Percentiles rank a stretch among this genome's conserved stretches.
Evolutionary conservation across 768 basidiomycete genomes (phyloP).

Genomic region (Asterophora parasitica): DNA sequence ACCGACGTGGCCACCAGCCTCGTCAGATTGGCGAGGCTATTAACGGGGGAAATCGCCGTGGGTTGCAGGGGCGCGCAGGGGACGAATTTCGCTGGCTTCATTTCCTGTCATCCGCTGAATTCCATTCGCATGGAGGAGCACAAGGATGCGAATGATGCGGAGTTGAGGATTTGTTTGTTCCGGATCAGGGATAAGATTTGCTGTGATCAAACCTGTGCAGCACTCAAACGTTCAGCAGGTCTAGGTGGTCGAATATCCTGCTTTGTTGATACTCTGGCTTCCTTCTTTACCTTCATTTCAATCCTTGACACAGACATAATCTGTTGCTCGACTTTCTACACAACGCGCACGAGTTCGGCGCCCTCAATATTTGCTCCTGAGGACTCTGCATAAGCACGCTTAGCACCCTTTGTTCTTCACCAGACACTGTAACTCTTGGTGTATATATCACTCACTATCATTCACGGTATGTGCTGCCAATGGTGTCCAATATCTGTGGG

Average conservation of each 20-base stretch:
- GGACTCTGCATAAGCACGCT: neutral
- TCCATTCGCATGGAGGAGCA: no score
- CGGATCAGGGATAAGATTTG: conserved; percentile 15
- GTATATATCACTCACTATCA: conserved; percentile 3
- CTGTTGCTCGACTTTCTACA: neutral
- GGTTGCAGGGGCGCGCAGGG: neutral
- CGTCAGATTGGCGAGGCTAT: no score
- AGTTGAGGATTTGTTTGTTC: conserved; percentile 13
- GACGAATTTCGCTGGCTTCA: neutral
- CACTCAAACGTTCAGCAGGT: conserved; percentile 1
- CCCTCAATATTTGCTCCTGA: neutral
- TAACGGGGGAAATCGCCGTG: no score
- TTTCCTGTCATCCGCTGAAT: no score
- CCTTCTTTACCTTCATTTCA: conserved; percentile 8
- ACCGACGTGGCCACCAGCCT: neutral
- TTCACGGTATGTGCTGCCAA: conserved; percentile 1
- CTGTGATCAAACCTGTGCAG: conserved; percentile 19
- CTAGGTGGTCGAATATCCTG: conserved; percentile 10
- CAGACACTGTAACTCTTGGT: neutral
- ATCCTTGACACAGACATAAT: conserved; percentile 6
- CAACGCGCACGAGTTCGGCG: neutral
- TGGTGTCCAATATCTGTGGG: neutral
- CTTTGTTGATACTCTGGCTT: conserved; percentile 11
- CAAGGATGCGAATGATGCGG: conserved; percentile 14
- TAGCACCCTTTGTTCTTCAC: neutral